A percentile compares a stretch with the other conserved stretches of the same genome.
phyloP scores from a whole-genome alignment of 2,329 filamentous ascomycete species.

The Nemania bipapillata region DNA sequence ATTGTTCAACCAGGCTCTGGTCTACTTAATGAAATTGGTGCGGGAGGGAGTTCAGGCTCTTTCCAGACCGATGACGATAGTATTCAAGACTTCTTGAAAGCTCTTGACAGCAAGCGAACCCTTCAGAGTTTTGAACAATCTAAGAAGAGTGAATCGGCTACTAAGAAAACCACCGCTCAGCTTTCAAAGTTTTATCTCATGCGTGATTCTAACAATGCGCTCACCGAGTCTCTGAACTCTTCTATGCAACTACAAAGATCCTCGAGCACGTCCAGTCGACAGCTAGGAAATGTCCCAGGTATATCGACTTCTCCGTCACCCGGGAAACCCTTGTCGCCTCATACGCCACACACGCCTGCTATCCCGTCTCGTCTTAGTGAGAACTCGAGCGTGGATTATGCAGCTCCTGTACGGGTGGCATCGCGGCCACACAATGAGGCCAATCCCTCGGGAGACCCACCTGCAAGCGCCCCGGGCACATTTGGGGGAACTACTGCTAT shows the following conservation, averaged over 20 bases:
- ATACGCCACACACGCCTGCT: conserved; percentile 91
- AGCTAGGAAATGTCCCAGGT: conserved; percentile 69
- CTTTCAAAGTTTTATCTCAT: conserved; percentile 87
- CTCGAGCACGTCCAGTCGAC: conserved; percentile 75
- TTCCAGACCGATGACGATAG: conserved; percentile 85
- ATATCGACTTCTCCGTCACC: conserved; percentile 90
- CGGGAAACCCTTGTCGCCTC: conserved; percentile 87
- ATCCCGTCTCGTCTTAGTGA: conserved; percentile 94
- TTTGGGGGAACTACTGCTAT: conserved; percentile 72
- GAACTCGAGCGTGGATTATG: conserved; percentile 82
- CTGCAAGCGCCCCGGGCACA: conserved; percentile 53
- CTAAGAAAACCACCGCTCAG: conserved; percentile 80
- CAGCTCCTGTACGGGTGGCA: conserved; percentile 46
- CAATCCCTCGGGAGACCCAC: conserved; percentile 52
- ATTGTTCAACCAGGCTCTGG: conserved; percentile 79
- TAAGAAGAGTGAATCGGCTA: conserved; percentile 74
- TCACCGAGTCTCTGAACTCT: conserved; percentile 93
- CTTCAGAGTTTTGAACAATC: conserved; percentile 78
- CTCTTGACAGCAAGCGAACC: conserved; percentile 89
- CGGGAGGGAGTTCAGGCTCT: conserved; percentile 73
- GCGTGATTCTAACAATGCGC: conserved; percentile 85
- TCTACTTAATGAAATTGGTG: conserved; percentile 76
- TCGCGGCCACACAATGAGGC: conserved; percentile 45
- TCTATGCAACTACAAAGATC: conserved; percentile 87
- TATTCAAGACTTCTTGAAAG: conserved; percentile 90